Base-by-base conservation (phyloP, 1,284 basidiomycete species). In the Ustilago bromivora region DNA sequence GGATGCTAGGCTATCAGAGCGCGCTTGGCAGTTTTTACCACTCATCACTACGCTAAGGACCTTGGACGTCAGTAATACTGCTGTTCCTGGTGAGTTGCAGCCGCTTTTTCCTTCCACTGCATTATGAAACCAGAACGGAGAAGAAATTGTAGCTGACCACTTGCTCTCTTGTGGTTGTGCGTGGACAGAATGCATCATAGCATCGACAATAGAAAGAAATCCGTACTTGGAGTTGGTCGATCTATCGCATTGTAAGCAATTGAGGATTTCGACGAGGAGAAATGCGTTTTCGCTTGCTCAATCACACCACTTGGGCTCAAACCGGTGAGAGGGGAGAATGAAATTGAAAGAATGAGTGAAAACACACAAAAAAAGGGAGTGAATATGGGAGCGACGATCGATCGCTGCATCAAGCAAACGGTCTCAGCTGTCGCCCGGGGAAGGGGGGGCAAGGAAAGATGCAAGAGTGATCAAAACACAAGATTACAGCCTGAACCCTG, bases 1-100 rank as follows among this genome's bases (percentile, higher is more conserved):
- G 1, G 57, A 63, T 38, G 70, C 70, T 2, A 36, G 47, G n/a
- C 57, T 72, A 1, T 66, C 56, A 23, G 65, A 72, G 2, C 41
- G 59, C 12, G 57, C 61, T 4, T 72, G 70, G 70, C 38, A 56
- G 7, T 67, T 72, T 23, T 38, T 72, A 7, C 57, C 65, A 0
- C 32, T 38, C 17, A 60, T 72, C 38, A 38, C 28, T 2, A 52
- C 70, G 28, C 28, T 72, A 10, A 47, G 52, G 17, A 46, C 61
- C 13, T 62, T 75, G n/a, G 66, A 75, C 43, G 23, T 75, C 19
- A 63, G 41, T 52, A 66, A 69, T 19, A 66, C 66, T 10, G 64
- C 63, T 4, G 57, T 75, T 10, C 65, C 61, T 40, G 68, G 68
- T 71, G 52, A 13, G 63, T 43, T n/a, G 38, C 38, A 28, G 23